Evolutionary conservation across 768 basidiomycete species (phyloP).

Genomic region (Suillus tomentosus): DNA sequence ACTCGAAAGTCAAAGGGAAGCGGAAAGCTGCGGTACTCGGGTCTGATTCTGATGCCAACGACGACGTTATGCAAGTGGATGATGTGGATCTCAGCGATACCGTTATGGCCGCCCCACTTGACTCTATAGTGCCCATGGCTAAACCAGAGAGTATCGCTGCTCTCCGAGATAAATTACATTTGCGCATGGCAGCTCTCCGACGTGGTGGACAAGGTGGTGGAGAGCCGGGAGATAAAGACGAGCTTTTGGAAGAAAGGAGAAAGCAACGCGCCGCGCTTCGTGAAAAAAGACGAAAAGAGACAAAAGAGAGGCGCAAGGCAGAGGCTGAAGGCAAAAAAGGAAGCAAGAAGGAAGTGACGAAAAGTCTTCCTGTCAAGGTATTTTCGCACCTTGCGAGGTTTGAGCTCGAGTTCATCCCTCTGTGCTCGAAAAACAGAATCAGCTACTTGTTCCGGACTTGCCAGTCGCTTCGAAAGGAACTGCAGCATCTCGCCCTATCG

Average conservation of each 20-base stretch:
- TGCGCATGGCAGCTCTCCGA: constrained; percentile 71
- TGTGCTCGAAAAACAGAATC: constrained; percentile 44
- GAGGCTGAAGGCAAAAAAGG: constrained; percentile 61
- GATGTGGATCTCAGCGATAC: constrained; percentile 32
- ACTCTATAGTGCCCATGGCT: constrained; percentile 61
- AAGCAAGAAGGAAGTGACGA: constrained; percentile 39
- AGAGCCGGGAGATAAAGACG: constrained; percentile 72
- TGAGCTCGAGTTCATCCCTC: background rate
- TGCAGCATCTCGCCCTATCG: constrained; percentile 26
- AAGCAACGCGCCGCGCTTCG: constrained; percentile 78
- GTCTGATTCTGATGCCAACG: constrained; percentile 34
- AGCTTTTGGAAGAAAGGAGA: constrained; percentile 78
- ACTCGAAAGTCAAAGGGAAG: constrained; percentile 44
- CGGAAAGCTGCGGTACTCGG: constrained; percentile 41
- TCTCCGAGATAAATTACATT: constrained; percentile 74
- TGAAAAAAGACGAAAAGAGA: constrained; percentile 83
- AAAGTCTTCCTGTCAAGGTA: constrained; percentile 38
- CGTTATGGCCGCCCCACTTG: constrained; percentile 9
- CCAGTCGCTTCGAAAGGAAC: constrained; percentile 21
- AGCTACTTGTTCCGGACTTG: constrained; percentile 69
- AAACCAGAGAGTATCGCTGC: constrained; percentile 58
- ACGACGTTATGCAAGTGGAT: constrained; percentile 33
- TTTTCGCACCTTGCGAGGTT: background rate
- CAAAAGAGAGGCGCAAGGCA: constrained; percentile 74
- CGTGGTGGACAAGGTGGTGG: constrained; percentile 38